phyloP scores from a whole-genome alignment of 192 early-diverging fungal species.

The Geranomyces variabilis region DNA sequence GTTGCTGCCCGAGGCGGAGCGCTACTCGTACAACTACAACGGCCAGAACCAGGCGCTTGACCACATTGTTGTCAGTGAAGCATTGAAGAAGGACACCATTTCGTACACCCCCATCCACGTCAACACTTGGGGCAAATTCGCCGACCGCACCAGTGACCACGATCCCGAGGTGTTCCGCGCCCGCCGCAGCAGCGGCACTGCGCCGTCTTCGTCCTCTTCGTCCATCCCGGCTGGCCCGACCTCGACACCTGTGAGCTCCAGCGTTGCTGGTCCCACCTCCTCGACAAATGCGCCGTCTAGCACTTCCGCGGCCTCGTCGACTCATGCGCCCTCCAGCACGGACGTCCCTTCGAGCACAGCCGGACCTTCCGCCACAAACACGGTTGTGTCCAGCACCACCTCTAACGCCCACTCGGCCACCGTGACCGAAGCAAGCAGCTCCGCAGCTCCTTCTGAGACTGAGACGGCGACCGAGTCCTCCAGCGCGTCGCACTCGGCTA shows the following conservation, averaged over 20 bases:
- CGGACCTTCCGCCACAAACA: neutral
- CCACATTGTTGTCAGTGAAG: conserved; percentile 17
- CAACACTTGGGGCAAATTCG: conserved; percentile 25
- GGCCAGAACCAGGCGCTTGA: conserved; percentile 27
- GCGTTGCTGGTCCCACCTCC: neutral
- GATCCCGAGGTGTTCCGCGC: conserved; percentile 22
- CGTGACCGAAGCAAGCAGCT: neutral
- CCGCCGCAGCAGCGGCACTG: conserved; percentile 2
- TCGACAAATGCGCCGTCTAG: neutral
- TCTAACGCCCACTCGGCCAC: neutral
- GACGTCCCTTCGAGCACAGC: neutral
- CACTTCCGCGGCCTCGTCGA: neutral
- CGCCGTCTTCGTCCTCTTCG: neutral
- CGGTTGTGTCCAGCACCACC: too few relatives aligned
- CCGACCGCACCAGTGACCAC: conserved; percentile 24
- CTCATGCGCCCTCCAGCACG: neutral
- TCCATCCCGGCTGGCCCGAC: conserved; percentile 5
- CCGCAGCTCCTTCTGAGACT: neutral
- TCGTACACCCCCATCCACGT: conserved; percentile 15
- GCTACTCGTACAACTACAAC: conserved; percentile 33
- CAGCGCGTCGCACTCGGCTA: neutral
- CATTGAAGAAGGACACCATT: neutral
- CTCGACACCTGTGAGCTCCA: neutral
- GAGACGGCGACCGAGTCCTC: neutral
- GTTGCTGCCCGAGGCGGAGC: conserved; percentile 16